phyloP scores from a whole-genome alignment of 768 basidiomycete genomes.

The Boletus subcaerulescens region DNA sequence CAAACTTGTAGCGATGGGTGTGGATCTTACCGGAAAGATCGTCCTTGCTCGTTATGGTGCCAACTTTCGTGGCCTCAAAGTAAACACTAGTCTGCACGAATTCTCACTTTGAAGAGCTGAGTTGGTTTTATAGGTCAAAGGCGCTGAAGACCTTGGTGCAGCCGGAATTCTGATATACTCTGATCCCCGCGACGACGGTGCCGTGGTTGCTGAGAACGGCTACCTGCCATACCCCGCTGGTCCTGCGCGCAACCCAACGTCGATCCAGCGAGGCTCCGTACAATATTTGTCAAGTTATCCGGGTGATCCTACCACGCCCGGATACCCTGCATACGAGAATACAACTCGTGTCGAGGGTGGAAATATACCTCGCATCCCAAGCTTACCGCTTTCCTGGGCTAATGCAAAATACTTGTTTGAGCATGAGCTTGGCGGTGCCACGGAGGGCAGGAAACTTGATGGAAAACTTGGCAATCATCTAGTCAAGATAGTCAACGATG shows the following conservation, averaged over 20 bases:
- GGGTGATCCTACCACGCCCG: conserved; percentile 84
- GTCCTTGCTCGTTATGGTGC: conserved; percentile 75
- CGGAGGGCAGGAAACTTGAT: conserved; percentile 40
- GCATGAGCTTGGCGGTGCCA: conserved; percentile 45
- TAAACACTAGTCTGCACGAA: conserved; percentile 24
- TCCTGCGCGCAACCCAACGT: conserved; percentile 79
- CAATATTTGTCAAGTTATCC: conserved; percentile 64
- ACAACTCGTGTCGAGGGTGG: conserved; percentile 57
- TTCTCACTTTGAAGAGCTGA: conserved; percentile 2
- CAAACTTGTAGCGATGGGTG: conserved; percentile 58
- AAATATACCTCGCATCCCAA: conserved; percentile 74
- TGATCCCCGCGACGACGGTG: conserved; percentile 84
- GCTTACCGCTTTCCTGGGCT: conserved; percentile 82
- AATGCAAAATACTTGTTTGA: conserved; percentile 72
- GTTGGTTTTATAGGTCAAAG: conserved; percentile 55
- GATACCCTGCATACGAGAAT: conserved; percentile 81
- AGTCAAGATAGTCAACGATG: conserved; percentile 53
- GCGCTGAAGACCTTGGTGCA: conserved; percentile 81
- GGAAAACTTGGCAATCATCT: conserved; percentile 47
- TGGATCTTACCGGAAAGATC: conserved; percentile 74
- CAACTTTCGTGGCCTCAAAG: conserved; percentile 85
- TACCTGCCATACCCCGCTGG: conserved; percentile 72
- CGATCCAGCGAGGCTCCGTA: conserved; percentile 84
- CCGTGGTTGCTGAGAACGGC: conserved; percentile 71
- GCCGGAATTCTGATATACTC: conserved; percentile 77